Conservation (phyloP, 2,329 filamentous ascomycete species). For the Talaromyces amestolkiae region DNA sequence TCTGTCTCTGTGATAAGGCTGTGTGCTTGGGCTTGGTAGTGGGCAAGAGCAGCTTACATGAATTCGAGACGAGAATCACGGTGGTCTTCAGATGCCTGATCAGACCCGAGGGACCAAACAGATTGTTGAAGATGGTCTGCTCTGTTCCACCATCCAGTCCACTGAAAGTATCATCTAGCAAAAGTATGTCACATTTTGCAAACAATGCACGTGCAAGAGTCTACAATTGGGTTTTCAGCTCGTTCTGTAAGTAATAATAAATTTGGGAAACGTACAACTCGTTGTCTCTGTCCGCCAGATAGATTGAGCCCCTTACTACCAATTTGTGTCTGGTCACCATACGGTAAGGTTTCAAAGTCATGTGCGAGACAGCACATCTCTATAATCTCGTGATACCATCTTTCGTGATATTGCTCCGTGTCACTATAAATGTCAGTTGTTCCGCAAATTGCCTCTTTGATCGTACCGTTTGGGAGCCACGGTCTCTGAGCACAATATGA, state of each 20-base stretch:
- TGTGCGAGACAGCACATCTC: conserved; percentile 30
- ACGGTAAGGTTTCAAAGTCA: conserved; percentile 40
- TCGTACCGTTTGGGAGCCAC: conserved; percentile 31
- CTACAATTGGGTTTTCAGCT: background rate
- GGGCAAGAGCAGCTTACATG: background rate
- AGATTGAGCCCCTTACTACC: conserved; percentile 52
- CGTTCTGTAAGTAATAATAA: background rate
- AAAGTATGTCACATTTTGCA: conserved; percentile 29
- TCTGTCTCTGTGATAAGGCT: background rate
- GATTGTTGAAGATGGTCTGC: conserved; percentile 12
- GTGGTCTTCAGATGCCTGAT: conserved; percentile 5
- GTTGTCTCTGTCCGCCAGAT: conserved; percentile 54
- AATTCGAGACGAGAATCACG: conserved; percentile 8
- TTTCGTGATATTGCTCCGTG: conserved; percentile 10
- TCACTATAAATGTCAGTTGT: conserved; percentile 23
- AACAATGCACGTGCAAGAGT: conserved; percentile 49
- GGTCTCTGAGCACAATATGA: conserved; percentile 41
- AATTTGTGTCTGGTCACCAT: conserved; percentile 46
- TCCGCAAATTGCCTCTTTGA: conserved; percentile 31
- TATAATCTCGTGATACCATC: conserved; percentile 7
- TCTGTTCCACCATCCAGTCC: conserved; percentile 18
- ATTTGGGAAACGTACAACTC: conserved; percentile 39
- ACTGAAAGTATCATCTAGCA: conserved; percentile 19
- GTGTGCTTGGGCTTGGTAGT: background rate
- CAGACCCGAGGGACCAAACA: conserved; percentile 14